A percentile compares a stretch with the other conserved stretches of the same genome.
phyloP scores from a whole-genome alignment of 75 land plant genomes.

The Ceratopteris richardii region DNA sequence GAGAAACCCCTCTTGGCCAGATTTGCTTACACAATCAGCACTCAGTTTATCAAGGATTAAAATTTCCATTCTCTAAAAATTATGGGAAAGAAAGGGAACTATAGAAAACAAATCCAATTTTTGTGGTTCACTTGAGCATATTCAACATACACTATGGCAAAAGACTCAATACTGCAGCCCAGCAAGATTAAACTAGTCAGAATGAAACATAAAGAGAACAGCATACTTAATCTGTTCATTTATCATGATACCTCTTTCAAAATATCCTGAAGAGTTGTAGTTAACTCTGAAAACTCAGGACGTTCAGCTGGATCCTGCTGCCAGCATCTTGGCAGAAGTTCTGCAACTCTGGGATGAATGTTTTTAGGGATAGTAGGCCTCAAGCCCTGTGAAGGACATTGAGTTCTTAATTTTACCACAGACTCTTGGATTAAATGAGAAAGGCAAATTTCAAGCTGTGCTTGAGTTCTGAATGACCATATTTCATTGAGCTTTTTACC shows the following conservation, averaged over 20 bases:
- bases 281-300: slow-evolving; percentile 23
- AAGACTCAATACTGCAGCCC: no score
- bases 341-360: slow-evolving; percentile 15
- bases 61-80: no score
- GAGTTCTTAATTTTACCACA: background rate
- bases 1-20: no score
- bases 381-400: slow-evolving; percentile 12
- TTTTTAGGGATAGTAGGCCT: slow-evolving; percentile 25
- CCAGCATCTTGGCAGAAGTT: slow-evolving; percentile 24
- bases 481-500: slow-evolving; percentile 5
- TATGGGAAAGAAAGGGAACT: no score
- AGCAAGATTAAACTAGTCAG: no score
- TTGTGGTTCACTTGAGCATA: no score
- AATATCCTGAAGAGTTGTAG: slow-evolving; percentile 19
- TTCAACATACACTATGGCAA: no score
- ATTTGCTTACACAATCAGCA: no score
- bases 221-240: background rate
- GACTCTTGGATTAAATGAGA: background rate
- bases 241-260: slow-evolving; percentile 31
- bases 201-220: no score
- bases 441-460: background rate
- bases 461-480: background rate
- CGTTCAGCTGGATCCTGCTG: slow-evolving; percentile 21
- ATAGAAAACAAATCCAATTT: no score
- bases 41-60: no score